These are phyloP conservation scores for Phenoliferia sp. DNA, from an alignment of 1,284 basidiomycete species.

Conservation along the genomic window DNA sequence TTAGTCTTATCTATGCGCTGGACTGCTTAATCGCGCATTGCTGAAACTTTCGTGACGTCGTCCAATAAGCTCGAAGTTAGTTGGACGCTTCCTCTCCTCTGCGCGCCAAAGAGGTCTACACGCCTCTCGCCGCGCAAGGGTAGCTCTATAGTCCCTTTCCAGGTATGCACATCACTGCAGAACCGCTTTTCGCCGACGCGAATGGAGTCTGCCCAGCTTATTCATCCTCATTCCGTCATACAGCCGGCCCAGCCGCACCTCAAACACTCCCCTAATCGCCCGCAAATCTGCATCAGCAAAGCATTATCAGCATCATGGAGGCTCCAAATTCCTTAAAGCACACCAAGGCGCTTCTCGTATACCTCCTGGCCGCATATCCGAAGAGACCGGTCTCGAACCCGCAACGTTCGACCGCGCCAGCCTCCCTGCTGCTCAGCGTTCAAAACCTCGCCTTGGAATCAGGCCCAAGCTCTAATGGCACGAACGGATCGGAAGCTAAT, in stretches of 20 bases:
- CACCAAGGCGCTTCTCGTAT: constrained; percentile 20
- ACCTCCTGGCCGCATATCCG: constrained; percentile 21
- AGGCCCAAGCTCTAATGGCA: neutral
- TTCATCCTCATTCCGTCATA: too few relatives aligned
- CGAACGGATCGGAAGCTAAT: neutral
- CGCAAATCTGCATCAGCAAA: neutral
- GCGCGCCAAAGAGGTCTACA: too few relatives aligned
- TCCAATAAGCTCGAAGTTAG: too few relatives aligned
- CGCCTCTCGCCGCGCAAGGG: too few relatives aligned
- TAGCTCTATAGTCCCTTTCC: too few relatives aligned
- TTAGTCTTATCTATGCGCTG: too few relatives aligned
- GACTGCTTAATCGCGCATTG: too few relatives aligned
- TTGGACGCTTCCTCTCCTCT: too few relatives aligned
- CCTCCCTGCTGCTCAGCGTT: constrained; percentile 25
- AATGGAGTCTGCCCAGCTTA: too few relatives aligned
- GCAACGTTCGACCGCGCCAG: constrained; percentile 6
- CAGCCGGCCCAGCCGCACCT: neutral
- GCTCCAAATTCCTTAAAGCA: neutral
- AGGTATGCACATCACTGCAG: too few relatives aligned
- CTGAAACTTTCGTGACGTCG: too few relatives aligned
- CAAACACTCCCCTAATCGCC: neutral
- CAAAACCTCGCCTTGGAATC: constrained; percentile 25
- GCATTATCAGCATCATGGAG: neutral
- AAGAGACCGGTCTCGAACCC: neutral
- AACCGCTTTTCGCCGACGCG: too few relatives aligned